Conservation (phyloP, 176 grass and related monocot genomes). For the Stipa capillata region DNA sequence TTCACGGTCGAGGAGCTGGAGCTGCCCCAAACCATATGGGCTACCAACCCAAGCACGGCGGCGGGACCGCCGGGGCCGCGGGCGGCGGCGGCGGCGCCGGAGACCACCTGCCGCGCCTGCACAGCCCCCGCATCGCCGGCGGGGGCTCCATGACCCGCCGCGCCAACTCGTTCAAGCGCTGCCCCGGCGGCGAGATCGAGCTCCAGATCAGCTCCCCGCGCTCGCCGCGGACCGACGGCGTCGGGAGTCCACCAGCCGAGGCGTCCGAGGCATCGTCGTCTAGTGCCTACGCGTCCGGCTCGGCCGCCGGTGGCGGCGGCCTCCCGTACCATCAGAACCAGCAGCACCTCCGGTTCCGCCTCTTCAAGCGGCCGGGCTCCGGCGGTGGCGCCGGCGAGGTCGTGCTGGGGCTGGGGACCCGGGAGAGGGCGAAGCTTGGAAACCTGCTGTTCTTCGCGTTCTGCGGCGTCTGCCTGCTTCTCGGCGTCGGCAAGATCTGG, state of each 20-base stretch:
- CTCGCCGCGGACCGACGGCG: conserved; percentile 44
- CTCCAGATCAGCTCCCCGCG: conserved; percentile 94
- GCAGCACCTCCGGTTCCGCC: conserved; percentile 51
- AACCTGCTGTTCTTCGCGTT: conserved; percentile 83
- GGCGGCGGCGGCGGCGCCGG: conserved; percentile 3
- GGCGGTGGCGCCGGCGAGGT: not conserved
- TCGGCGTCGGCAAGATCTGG: conserved; percentile 70
- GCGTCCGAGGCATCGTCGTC: conserved; percentile 1
- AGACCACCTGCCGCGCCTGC: conserved; percentile 34
- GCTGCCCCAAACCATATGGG: conserved; percentile 34
- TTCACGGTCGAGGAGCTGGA: not conserved
- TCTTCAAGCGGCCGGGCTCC: conserved; percentile 40
- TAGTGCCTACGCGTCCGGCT: not conserved
- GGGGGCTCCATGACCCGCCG: conserved; percentile 86
- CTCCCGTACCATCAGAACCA: conserved; percentile 47
- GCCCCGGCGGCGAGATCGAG: conserved; percentile 59
- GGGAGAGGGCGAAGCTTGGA: conserved; percentile 50
- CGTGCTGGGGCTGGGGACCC: conserved; percentile 39
- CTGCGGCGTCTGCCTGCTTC: conserved; percentile 67
- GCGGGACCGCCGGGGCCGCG: conserved; percentile 11
- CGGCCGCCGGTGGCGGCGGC: not conserved
- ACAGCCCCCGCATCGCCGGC: conserved; percentile 69
- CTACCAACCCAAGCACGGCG: conserved; percentile 60
- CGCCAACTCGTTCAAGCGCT: conserved; percentile 88
- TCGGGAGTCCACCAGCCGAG: conserved; percentile 34